Conservation (phyloP, 2,329 filamentous ascomycete species). For the Corniculantispora saksenae region DNA sequence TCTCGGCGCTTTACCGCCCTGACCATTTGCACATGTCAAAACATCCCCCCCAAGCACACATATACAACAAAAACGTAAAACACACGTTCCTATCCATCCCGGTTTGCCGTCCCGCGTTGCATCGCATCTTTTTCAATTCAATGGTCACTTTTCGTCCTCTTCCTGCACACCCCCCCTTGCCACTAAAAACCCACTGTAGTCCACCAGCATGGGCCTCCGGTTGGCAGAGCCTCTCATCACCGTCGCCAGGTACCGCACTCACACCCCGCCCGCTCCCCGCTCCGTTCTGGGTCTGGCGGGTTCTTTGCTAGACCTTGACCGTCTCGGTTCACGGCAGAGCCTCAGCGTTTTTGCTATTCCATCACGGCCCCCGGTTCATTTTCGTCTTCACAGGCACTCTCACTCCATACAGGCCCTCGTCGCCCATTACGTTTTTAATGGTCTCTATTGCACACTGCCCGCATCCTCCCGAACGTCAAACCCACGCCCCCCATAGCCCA, state of each 20-base stretch:
- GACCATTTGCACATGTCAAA: constrained; percentile 14
- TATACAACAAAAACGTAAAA: background rate
- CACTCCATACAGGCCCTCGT: background rate
- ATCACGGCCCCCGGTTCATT: constrained; percentile 15
- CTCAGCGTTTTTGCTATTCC: background rate
- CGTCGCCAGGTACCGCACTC: no score
- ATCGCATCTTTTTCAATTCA: constrained; percentile 4
- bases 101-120: constrained; percentile 4
- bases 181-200: constrained; percentile 4
- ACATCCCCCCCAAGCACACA: background rate
- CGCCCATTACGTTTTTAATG: constrained; percentile 10
- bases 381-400: constrained; percentile 9
- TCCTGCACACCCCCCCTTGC: background rate
- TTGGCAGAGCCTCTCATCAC: constrained; percentile 2
- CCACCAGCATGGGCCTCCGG: background rate
- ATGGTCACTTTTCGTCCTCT: background rate
- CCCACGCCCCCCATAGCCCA: background rate
- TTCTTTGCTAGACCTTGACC: no score
- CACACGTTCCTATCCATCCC: constrained; percentile 12
- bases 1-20: background rate
- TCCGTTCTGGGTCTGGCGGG: background rate
- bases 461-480: constrained; percentile 2
- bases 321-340: constrained; percentile 16
- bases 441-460: background rate
- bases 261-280: background rate